Percentiles rank a stretch among this genome's conserved stretches.
These are phyloP conservation scores for Chaetomiaceae sp. DNA, from an alignment of 2,329 filamentous ascomycete genomes.

Conservation along the genomic window DNA sequence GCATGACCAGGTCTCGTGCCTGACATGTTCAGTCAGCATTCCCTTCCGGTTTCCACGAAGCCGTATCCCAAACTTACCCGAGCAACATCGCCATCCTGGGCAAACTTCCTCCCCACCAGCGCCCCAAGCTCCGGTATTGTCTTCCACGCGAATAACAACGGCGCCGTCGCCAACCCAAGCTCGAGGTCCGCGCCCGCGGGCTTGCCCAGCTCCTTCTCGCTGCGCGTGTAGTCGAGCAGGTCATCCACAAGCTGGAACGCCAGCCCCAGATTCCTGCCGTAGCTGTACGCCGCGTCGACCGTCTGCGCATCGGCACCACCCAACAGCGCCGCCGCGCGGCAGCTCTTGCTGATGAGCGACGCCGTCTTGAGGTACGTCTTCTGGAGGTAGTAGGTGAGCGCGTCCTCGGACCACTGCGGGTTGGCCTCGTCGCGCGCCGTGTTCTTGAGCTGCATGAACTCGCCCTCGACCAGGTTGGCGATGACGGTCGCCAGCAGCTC, in stretches of 20 bases:
- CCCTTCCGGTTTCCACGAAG: not conserved
- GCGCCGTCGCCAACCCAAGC: conserved; percentile 87
- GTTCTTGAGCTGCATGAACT: conserved; percentile 99
- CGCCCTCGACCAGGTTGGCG: conserved; percentile 93
- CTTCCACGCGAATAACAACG: conserved; percentile 93
- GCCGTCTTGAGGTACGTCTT: conserved; percentile 99
- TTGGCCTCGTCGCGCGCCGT: conserved; percentile 82
- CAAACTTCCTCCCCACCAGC: conserved; percentile 89
- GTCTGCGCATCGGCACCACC: conserved; percentile 71
- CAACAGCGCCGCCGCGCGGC: conserved; percentile 81
- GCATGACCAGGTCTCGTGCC: conserved; percentile 80
- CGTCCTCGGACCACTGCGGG: conserved; percentile 82
- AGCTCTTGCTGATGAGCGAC: conserved; percentile 92
- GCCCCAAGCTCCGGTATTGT: conserved; percentile 76
- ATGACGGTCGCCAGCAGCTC: conserved; percentile 95
- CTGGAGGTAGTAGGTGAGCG: conserved; percentile 88
- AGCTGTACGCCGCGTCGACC: conserved; percentile 85
- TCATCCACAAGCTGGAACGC: conserved; percentile 98
- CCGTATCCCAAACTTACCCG: conserved; percentile 55
- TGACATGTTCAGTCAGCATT: conserved; percentile 36
- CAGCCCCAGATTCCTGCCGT: conserved; percentile 88
- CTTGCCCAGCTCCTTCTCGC: conserved; percentile 81
- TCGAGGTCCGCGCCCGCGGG: conserved; percentile 92
- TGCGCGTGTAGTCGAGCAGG: conserved; percentile 93
- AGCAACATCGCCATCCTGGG: conserved; percentile 74